Base-by-base conservation (phyloP, 148 eudicot genomes). In the Oxyria digyna region DNA sequence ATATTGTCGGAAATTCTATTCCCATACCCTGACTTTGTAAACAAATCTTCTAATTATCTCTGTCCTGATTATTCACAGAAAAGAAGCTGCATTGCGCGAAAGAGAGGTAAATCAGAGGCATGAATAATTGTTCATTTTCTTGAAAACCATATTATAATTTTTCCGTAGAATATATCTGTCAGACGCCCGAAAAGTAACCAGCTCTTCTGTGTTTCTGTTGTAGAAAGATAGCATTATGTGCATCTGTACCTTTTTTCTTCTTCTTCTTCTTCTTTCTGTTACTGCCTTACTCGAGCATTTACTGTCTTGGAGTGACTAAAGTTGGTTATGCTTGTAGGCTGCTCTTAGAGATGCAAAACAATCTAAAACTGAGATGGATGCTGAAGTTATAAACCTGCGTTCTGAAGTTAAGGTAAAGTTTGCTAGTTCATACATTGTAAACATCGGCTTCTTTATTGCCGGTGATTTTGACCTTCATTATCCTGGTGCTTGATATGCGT, bases 1-100 rank as follows among this genome's bases (percentile, higher is more conserved):
- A 76, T 59, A 49, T 32, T 31, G 62, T 37, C 59, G 59, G 48
- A 37, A 33, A 38, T 21, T 26, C 43, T 63, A 67, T 77, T 68
- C 62, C 65, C 54, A 13, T 72, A 35, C 20, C 33, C 69, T 57
- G 35, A n/a, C 29, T 14, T 65, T n/a, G 45, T 49, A 1, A 50
- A 33, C 38, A 18, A 38, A 49, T 23, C 48, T 72, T 10, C 46
- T 49, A 65, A 23, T 67, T 57, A 37, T 70, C 67, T 67, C 23
- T 71, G 29, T 14, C 26, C 73, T 70, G 48, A 59, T 71, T 67
- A 52, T 59, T 29, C 78, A 78, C 86, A 91, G 97, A 78, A 91
- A 91, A 79, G 97, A 91, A 79, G 97, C 96, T 68, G 86, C 96
- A 78, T 74, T 91, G 78, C 90, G 96, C 54, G 87, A 87, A 74